Base-by-base conservation (phyloP, 768 basidiomycete species). In the Rhizopogon salebrosus region DNA sequence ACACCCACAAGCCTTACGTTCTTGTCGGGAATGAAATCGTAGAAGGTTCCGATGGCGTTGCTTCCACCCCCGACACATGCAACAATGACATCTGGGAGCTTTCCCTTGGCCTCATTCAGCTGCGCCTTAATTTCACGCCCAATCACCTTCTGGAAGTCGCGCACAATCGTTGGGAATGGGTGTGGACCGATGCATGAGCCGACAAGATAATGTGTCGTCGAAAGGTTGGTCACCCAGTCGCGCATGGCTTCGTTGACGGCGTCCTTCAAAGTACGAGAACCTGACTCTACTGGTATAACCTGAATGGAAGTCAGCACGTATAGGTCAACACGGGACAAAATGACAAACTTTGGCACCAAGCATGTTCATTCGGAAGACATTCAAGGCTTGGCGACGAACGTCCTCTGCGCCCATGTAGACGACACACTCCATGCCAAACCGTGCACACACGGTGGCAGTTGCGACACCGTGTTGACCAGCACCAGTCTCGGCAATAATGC, bases 341-440 rank as follows among this genome's bases (percentile, higher is more conserved):
- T 20, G 24, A 41, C 59, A 40, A 54, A 88, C 89, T 75, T 92
- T 94, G 43, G 80, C 97, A 52, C 97, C 97, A 40, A 98, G 79
- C 95, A 99, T 97, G 65, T 87, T 84, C 65, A 98, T 99, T 43
- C 95, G 80, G 82, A 99, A 99, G 22, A 98, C 95, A 72, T 98
- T 99, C 59, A 99, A 70, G 16, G 93, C 92, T 70, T 99, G 97
- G 38, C 97, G 81, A 24, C 93, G 83, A 14, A 98, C 95, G 66
- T 98, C 97, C 69, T 98, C 97, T 23, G 92, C 84, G 48, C 97
- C 97, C 97, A 99, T 99, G 73, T 95, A 99, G 64, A 99, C 80
- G 60, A 95, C 71, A 65, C 97, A 99, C 70, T 97, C 85, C 77
- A 98, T 67, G 6, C 92, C 95, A 61, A 98, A 99, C 61, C 90